These are phyloP conservation scores for Pseudozyma sp. DNA, from an alignment of 1,284 basidiomycete species.

Conservation along the genomic window DNA sequence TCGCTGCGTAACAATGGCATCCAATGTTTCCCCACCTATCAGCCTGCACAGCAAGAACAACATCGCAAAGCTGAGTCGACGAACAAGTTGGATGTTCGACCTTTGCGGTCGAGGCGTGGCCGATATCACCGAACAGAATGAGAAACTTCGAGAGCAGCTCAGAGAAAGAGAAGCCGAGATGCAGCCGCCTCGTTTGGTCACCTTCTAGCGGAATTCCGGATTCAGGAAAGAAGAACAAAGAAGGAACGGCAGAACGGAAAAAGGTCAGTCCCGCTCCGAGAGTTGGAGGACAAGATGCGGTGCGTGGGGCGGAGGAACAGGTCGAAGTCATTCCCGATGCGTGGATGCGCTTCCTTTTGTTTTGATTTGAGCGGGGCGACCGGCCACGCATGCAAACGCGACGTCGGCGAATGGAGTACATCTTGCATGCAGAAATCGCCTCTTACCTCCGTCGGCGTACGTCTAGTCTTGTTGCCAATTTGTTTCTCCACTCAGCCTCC, in stretches of 20 bases:
- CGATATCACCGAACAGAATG: neutral
- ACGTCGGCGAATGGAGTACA: conserved; percentile 6
- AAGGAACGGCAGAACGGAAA: neutral
- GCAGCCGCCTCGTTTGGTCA: neutral
- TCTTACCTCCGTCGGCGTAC: conserved; percentile 10
- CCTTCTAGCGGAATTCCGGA: neutral
- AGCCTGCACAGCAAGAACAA: neutral
- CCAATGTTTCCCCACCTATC: too few species aligned
- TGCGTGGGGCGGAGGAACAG: too few species aligned
- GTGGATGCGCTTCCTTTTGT: neutral
- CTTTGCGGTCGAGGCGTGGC: neutral
- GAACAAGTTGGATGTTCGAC: too few species aligned
- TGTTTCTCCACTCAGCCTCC: neutral
- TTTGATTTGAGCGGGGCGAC: neutral
- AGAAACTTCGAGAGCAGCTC: neutral
- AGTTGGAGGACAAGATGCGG: too few species aligned
- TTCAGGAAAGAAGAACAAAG: neutral
- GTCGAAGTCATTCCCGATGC: too few species aligned
- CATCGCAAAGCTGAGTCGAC: neutral
- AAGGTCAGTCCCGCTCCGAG: too few species aligned
- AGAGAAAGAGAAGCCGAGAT: neutral
- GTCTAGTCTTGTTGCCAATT: neutral
- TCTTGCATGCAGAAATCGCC: neutral
- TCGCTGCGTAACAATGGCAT: neutral
- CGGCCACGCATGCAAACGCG: neutral